Evolutionary conservation across 805 yeast species (phyloP).

Genomic region (Ogataea paradorogensis): DNA sequence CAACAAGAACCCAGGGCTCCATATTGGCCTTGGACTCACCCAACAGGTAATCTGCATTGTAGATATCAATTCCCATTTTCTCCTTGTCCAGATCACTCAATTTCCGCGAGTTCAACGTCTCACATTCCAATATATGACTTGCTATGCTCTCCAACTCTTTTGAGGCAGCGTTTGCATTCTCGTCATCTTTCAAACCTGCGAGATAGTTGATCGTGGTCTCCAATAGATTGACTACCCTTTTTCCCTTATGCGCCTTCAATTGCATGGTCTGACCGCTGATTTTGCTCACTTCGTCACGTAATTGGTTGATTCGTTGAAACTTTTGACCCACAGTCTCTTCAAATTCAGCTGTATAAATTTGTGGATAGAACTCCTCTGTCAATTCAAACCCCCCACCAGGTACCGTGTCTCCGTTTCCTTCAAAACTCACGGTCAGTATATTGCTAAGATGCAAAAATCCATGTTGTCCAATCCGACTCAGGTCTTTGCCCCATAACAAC

Average conservation of each 20-base stretch:
- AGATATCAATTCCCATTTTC: constrained; percentile 20
- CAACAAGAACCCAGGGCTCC: constrained; percentile 40
- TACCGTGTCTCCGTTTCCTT: constrained; percentile 28
- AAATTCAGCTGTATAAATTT: constrained; percentile 35
- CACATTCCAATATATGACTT: constrained; percentile 11
- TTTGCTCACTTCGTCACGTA: constrained; percentile 17
- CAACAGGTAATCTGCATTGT: constrained; percentile 29
- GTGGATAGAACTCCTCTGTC: constrained; percentile 37
- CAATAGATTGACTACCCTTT: constrained; percentile 26
- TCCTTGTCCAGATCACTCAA: constrained; percentile 16
- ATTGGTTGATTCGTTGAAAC: constrained; percentile 13
- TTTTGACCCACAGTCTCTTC: constrained; percentile 22
- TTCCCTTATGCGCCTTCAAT: constrained; percentile 33
- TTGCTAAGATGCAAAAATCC: constrained; percentile 31
- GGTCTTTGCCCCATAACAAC: constrained; percentile 32
- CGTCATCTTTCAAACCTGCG: constrained; percentile 7
- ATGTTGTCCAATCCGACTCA: constrained; percentile 22
- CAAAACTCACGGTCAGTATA: constrained; percentile 34
- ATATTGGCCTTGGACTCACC: constrained; percentile 18
- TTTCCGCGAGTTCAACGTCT: constrained; percentile 15
- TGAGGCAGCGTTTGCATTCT: constrained; percentile 17
- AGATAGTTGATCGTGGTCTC: constrained; percentile 29
- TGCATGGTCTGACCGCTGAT: constrained; percentile 19
- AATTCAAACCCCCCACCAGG: constrained; percentile 30
- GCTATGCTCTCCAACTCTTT: constrained; percentile 22